Base-by-base conservation (phyloP, 805 yeast genomes). In the Debaryomyces maramus region DNA sequence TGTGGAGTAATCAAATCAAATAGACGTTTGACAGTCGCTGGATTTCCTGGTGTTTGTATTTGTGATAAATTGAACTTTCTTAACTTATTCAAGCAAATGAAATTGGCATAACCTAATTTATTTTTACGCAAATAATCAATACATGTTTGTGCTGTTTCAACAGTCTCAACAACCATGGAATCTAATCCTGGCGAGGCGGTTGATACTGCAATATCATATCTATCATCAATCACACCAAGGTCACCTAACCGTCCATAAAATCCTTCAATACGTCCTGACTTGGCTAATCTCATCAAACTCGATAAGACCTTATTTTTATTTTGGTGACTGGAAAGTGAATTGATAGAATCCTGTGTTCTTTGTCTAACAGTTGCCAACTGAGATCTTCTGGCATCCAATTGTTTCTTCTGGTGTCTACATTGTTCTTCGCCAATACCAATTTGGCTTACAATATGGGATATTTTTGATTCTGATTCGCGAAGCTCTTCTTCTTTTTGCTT, bases 131-230 rank as follows among this genome's bases (percentile, higher is more conserved):
- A 73, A 53, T 87, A 83, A 30, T 87, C 91, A 40, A 93, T 85
- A 55, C 82, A 78, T 18, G 67, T 65, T 49, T 77, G 82, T 0
- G 81, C 83, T 1, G 74, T 73, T 48, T 77, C 82, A 13, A 78
- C 83, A 0, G 80, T 69, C 34, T 89, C 97, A 3, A 93, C 98
- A 13, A 93, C 98, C 73, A 89, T 81, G 46, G 95, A 91, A 58
- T 91, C 95, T 41, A 93, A 70, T 6, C 90, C 82, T 1, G 95
- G 89, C 48, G 93, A 88, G 0, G 97, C 98, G 0, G 98, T 93
- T 0, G 98, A 89, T 6, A 93, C 80, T 0, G 99, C 99, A 38
- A 89, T 78, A 62, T 95, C 98, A 58, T 85, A 93, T 52, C 78
- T 76, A 47, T 85, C 87, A 57, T 88, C 96, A 47, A 93, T 93